A percentile compares a stretch with the other conserved stretches of the same genome.
phyloP scores from a whole-genome alignment of 371 early-diverging fungal species.

The Syncephalis plumigaleata region DNA sequence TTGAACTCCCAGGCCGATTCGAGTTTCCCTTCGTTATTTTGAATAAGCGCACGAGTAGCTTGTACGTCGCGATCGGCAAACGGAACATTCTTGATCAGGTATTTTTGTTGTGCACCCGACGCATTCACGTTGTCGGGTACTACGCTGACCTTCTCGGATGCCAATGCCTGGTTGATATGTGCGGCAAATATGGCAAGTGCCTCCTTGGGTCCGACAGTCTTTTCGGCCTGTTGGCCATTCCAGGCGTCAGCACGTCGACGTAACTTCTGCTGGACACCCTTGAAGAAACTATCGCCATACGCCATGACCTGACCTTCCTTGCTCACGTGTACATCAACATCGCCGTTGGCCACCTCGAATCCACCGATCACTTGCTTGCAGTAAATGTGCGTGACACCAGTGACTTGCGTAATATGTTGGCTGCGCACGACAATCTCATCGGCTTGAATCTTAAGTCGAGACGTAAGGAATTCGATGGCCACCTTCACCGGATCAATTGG shows the following conservation, averaged over 20 bases:
- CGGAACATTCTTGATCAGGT: neutral
- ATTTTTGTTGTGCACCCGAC: too few species aligned
- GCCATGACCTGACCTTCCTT: conserved; percentile 42
- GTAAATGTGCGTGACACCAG: conserved; percentile 65
- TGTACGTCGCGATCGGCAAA: neutral
- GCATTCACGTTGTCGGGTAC: too few species aligned
- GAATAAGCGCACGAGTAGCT: neutral
- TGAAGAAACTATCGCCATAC: conserved; percentile 51
- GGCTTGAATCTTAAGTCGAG: neutral
- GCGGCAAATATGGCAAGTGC: too few species aligned
- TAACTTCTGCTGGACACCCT: neutral
- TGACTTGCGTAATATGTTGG: conserved; percentile 6
- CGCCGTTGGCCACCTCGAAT: conserved; percentile 59
- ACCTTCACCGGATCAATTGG: too few species aligned
- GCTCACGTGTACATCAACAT: conserved; percentile 66
- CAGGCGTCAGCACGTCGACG: too few species aligned
- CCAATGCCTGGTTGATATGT: too few species aligned
- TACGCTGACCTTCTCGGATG: too few species aligned
- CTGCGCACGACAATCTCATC: neutral
- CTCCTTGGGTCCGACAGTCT: too few species aligned
- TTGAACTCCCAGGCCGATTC: conserved; percentile 70
- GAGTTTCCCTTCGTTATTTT: conserved; percentile 5
- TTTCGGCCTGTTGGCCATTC: too few species aligned
- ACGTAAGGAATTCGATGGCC: too few species aligned
- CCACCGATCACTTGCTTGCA: conserved; percentile 54